Conservation (phyloP, 352 stramenopile genomes). For the Blastocystis sp. region DNA sequence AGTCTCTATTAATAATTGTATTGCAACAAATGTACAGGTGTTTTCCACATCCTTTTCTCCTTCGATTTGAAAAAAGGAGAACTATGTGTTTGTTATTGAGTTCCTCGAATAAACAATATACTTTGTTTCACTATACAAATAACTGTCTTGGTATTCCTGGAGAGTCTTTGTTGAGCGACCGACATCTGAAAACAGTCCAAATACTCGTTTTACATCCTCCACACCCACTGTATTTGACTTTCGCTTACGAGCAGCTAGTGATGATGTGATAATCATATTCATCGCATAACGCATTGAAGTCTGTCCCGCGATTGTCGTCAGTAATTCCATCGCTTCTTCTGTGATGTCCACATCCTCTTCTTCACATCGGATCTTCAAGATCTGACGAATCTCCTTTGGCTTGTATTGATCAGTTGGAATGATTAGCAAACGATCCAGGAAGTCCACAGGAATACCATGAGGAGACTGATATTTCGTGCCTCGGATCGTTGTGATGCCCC, state of each 20-base stretch:
- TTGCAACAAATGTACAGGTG: background rate
- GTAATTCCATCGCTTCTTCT: constrained; percentile 55
- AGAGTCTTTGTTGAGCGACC: constrained; percentile 36
- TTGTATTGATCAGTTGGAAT: constrained; percentile 93
- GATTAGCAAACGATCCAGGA: constrained; percentile 97
- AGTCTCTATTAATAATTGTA: background rate
- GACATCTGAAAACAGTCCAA: constrained; percentile 46
- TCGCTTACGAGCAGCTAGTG: constrained; percentile 72
- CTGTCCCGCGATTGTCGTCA: constrained; percentile 89
- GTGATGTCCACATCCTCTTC: constrained; percentile 67
- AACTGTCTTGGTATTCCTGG: constrained; percentile 37
- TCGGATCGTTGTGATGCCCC: constrained; percentile 93
- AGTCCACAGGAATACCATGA: constrained; percentile 96
- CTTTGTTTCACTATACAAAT: constrained; percentile 60
- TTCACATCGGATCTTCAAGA: constrained; percentile 74
- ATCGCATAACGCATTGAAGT: constrained; percentile 97
- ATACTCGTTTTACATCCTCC: constrained; percentile 61
- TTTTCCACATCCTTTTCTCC: constrained; percentile 6
- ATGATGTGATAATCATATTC: constrained; percentile 98
- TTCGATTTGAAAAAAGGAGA: background rate
- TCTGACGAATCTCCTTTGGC: constrained; percentile 90
- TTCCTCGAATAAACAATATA: constrained; percentile 48
- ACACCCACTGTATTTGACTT: constrained; percentile 61
- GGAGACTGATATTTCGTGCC: constrained; percentile 97
- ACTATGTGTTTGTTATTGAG: background rate